Evolutionary conservation across 225 moss, liverwort and hornwort species (phyloP).

Genomic region (Neckera pumila): DNA sequence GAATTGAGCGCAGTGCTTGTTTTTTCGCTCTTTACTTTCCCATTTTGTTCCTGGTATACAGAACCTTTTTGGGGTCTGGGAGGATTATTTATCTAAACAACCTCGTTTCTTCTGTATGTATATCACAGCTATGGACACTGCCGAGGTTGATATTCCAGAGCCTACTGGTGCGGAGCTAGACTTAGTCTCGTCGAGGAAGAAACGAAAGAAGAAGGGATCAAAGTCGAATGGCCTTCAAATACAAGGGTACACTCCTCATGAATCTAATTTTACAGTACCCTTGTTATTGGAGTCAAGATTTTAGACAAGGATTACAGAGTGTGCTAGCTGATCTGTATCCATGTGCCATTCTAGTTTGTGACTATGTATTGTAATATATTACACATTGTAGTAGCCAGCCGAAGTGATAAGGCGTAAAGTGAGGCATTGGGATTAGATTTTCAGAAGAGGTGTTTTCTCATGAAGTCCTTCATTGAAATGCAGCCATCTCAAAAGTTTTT

Average conservation of each 20-base stretch:
- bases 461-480: not conserved
- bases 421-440: not conserved
- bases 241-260: slow-evolving; percentile 9
- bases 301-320: not conserved
- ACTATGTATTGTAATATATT: no score
- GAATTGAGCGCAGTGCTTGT: not conserved
- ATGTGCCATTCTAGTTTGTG: not conserved
- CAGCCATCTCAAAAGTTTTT: not conserved
- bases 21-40: not conserved
- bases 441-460: not conserved
- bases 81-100: not conserved
- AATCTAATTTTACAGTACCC: not conserved
- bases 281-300: not conserved
- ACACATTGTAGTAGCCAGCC: not conserved
- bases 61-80: not conserved
- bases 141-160: slow-evolving; percentile 39
- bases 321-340: not conserved
- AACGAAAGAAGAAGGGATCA: slow-evolving; percentile 19
- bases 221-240: slow-evolving; percentile 26
- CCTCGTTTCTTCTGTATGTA: not conserved
- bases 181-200: slow-evolving; percentile 28
- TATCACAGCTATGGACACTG: slow-evolving; percentile 58
- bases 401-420: not conserved
- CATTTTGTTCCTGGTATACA: not conserved
- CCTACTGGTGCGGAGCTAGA: slow-evolving; percentile 47